These are phyloP conservation scores for Friedmanniomyces endolithicus DNA, from an alignment of 495 filamentous ascomycete genomes.

Conservation along the genomic window DNA sequence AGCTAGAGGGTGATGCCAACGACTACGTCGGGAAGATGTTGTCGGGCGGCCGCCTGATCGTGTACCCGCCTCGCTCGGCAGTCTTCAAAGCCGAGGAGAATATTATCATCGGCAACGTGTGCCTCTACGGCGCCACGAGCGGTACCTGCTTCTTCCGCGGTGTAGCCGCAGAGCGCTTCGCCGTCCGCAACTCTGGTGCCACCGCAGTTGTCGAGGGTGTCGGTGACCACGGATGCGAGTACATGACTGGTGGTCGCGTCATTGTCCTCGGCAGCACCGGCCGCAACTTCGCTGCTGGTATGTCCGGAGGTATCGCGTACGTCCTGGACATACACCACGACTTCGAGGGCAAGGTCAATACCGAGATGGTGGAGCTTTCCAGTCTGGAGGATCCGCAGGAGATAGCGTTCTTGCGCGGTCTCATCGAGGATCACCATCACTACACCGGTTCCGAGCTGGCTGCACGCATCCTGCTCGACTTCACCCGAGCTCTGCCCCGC, in stretches of 20 bases:
- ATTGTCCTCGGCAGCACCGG: slow-evolving; percentile 82
- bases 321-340: slow-evolving; percentile 85
- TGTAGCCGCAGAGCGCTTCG: slow-evolving; percentile 93
- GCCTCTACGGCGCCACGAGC: slow-evolving; percentile 88
- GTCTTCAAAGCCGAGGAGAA: slow-evolving; percentile 98
- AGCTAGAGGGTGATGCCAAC: slow-evolving; percentile 95
- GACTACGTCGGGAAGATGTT: slow-evolving; percentile 98
- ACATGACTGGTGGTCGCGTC: slow-evolving; percentile 97
- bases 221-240: slow-evolving; percentile 97
- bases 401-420: slow-evolving; percentile 83
- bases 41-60: slow-evolving; percentile 87
- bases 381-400: slow-evolving; percentile 78
- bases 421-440: slow-evolving; percentile 97
- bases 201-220: slow-evolving; percentile 95
- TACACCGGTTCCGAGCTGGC: slow-evolving; percentile 97
- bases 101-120: slow-evolving; percentile 90
- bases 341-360: slow-evolving; percentile 91
- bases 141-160: slow-evolving; percentile 97
- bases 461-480: slow-evolving; percentile 92
- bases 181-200: slow-evolving; percentile 93
- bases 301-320: slow-evolving; percentile 98
- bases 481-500: slow-evolving; percentile 79
- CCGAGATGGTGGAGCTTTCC: slow-evolving; percentile 95
- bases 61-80: slow-evolving; percentile 88
- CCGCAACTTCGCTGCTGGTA: slow-evolving; percentile 98